Evolutionary conservation across 1,284 basidiomycete genomes (phyloP).

Genomic region (Inonotus hispidus): DNA sequence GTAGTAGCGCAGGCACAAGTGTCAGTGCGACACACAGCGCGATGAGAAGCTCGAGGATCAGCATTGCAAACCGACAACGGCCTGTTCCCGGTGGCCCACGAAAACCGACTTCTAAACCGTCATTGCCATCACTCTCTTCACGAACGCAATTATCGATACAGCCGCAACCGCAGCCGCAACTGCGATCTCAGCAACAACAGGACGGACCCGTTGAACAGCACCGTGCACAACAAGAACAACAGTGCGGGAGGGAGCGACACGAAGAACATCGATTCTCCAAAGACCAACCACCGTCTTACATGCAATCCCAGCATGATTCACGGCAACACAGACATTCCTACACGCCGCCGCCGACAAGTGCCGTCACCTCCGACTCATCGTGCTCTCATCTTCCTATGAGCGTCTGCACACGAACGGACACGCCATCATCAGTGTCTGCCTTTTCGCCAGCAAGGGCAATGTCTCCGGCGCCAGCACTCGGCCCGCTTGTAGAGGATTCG

Average conservation of each 20-base stretch:
- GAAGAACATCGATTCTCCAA: not conserved
- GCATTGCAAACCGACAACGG: not conserved
- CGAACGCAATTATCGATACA: not conserved
- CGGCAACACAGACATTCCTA: not conserved
- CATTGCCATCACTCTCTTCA: slow-evolving; percentile 1
- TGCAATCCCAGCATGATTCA: slow-evolving; percentile 7
- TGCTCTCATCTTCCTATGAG: slow-evolving; percentile 1
- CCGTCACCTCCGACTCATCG: slow-evolving; percentile 4
- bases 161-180: not conserved
- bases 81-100: slow-evolving; percentile 10
- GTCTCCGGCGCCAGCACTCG: not conserved
- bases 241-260: not conserved
- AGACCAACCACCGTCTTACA: slow-evolving; percentile 9
- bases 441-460: not conserved
- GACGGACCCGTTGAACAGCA: not conserved
- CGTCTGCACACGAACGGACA: not conserved
- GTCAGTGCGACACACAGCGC: not conserved
- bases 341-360: not conserved
- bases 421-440: not conserved
- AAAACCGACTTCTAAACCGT: slow-evolving; percentile 9
- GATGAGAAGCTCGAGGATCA: not conserved
- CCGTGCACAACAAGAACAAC: too few species aligned
- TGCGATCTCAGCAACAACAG: not conserved
- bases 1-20: not conserved
- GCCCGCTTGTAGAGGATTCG: not conserved